Base-by-base conservation (phyloP, 1,284 basidiomycete species). In the Tylopilus sp. region DNA sequence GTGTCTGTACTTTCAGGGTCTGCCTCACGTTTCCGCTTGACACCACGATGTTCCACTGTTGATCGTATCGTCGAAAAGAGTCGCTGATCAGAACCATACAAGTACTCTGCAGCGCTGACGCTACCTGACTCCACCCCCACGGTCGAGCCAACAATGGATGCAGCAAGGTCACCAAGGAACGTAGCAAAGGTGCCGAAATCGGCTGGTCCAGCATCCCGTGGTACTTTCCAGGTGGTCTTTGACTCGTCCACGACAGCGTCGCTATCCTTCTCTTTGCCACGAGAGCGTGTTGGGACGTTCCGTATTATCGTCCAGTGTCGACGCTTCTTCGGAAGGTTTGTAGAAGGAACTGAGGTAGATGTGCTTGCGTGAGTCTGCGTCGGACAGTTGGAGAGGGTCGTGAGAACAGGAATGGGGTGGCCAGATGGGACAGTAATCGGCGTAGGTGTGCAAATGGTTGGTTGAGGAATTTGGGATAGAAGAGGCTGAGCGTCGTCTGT, bases 181-280 rank as follows among this genome's bases (percentile, higher is more conserved):
- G 80, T 69, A 0, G 89, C 83, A 70, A 88, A 88, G 9, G 87
- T 83, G 4, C 91, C 91, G 70, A 85, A 91, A 74, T 93, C 91
- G 0, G 81, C 72, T 3, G 85, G 79, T 44, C 85, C 85, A 0
- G 84, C 80, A 53, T 89, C 87, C 22, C 87, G 85, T 3, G 86
- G 80, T 6, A 74, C 75, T 65, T 87, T 85, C 82, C 84, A 87
- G 26, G 77, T 69, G 13, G 62, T 33, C 38, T 66, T 68, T 36
- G 60, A 8, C 3, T 78, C 76, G 15, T 74, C 66, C 41, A 77
- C 77, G 1, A 53, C 16, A 26, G 79, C 78, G 12, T 87, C 87
- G 1, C 87, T 85, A 2, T 87, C 88, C 52, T 79, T 82, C 13
- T 89, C 88, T 69, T 86, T 89, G 33, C 76, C 81, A 61, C 85